Base-by-base conservation (phyloP, 768 basidiomycete species). In the Nevesoporus exiguus region DNA sequence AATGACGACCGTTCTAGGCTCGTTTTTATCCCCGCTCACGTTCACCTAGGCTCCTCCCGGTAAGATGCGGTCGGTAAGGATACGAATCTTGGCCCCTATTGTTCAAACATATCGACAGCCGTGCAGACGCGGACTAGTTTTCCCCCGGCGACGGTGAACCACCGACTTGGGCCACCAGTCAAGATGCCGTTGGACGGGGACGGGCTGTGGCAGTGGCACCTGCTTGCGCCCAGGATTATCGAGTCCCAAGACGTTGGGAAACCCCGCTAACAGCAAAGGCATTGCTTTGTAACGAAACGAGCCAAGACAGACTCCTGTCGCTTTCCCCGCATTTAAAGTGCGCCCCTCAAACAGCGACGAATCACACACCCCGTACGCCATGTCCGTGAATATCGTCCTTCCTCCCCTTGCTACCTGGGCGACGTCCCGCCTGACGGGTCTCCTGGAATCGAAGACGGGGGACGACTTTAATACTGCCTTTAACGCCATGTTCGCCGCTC, bases 331-430 rank as follows among this genome's bases (percentile, higher is more conserved):
- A 25, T 58, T 63, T 60, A 66, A 65, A 54, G 29, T 3, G 41
- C 21, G n/a, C 31, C 24, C 39, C 36, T 10, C 15, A 24, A 22
- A 31, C 45, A 1, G 27, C 10, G 22, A 17, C 4, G 19, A n/a
- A 52, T 7, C 5, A 0, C 21, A 14, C n/a, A 33, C 17, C 29
- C 4, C 29, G 22, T n/a, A n/a, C 15, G 39, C 36, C 52, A 72
- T 71, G 70, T 54, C 67, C 29, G 52, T 54, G 7, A 62, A 63
- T 31, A 64, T 73, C 55, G 69, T 73, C 49, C 71, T 76, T 46
- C 77, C 75, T 7, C 57, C 70, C 3, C 78, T 80, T 56, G 68
- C 71, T 24, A 61, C 64, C 39, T 80, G 76, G 76, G 72, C 76
- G 14, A 56, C 78, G 57, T 61, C 67, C 47, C 75, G 62, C 58